Evolutionary conservation across 805 yeast species (phyloP), one percentile per base, ranked within the genome.

Genomic region (Isabelozyma heimii): DNA sequence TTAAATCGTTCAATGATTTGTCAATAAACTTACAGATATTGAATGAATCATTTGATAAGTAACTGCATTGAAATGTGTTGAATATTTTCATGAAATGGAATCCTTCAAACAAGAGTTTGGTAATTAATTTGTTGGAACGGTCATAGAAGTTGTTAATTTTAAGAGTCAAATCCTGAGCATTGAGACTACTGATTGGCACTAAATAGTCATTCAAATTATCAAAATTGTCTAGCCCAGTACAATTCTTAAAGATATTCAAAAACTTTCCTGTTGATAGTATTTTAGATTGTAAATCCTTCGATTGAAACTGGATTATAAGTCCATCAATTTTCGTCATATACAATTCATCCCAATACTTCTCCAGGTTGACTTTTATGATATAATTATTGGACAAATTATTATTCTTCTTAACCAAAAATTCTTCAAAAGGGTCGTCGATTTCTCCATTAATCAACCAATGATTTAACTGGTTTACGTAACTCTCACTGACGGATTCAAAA

Each of bases 221-320:
- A 30, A 71, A 61, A 45, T 66, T 61, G n/a, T 72, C 69, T 3
- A 80, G 67, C 0, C 85, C 86, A 9, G 69, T 65, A 58, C 88
- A 83, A 48, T 77, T 82, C 47, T 81, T 77, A 41, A 87, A 73
- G 2, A 92, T 84, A 58, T 89, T 88, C 48, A 91, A 69, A 56
- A 85, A 85, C 65, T 90, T 91, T 1, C 99, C 99, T 0, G 97
- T 89, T 45, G 83, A 72, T 20, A 92, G 69, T 0, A 92, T 76
- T 63, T 86, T 85, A 44, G 77, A 75, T 54, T 87, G 87, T 6
- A 83, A 61, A 2, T 75, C 79, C 24, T 70, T 72, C 37, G 73
- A 66, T 6, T 73, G 67, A 50, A 92, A 81, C 53, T 85, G 90
- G 47, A 78, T 76, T 4, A 92, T 82, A 37, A 91, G 59, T 0